Percentiles rank a stretch among this genome's conserved stretches.
Conservation (phyloP, 2,329 filamentous ascomycete species). For the Cyanodermella asteris region DNA sequence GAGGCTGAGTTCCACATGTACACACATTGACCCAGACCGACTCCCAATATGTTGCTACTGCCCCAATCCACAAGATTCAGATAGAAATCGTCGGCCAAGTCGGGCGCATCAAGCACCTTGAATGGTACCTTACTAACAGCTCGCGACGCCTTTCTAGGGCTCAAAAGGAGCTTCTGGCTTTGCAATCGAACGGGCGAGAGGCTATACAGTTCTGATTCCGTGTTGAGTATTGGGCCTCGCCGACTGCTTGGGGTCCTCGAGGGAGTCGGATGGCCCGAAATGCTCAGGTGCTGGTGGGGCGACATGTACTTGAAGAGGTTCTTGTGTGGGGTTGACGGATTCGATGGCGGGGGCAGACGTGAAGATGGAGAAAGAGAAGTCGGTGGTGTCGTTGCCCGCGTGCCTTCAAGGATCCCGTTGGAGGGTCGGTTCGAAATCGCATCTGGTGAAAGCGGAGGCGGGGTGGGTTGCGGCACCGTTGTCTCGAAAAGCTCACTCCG, state of each 20-base stretch:
- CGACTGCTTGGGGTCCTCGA: constrained; percentile 75
- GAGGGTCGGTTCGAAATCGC: constrained; percentile 23
- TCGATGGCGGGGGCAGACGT: constrained; percentile 50
- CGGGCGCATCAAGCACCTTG: constrained; percentile 90
- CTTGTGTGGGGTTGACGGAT: constrained; percentile 89
- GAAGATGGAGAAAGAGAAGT: constrained; percentile 36
- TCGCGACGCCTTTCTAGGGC: constrained; percentile 67
- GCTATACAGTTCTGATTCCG: constrained; percentile 82
- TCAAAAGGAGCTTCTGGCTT: constrained; percentile 83
- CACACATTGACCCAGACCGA: constrained; percentile 77
- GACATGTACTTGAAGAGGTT: constrained; percentile 89
- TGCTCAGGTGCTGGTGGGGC: constrained; percentile 42
- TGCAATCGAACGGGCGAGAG: constrained; percentile 81
- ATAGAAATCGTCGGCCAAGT: constrained; percentile 93
- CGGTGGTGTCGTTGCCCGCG: constrained; percentile 63
- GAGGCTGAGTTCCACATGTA: constrained; percentile 97
- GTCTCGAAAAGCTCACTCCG: constrained; percentile 83
- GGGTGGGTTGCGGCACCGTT: constrained; percentile 61
- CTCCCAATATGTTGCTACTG: constrained; percentile 78
- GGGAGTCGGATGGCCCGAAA: constrained; percentile 66
- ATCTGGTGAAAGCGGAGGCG: constrained; percentile 28
- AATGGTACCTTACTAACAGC: constrained; percentile 92
- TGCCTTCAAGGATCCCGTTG: constrained; percentile 38
- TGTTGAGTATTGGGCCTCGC: constrained; percentile 72
- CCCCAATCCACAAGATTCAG: constrained; percentile 96